Evolutionary conservation across 1,284 basidiomycete species (phyloP).

Genomic region (Fomitopsis pinicola): DNA sequence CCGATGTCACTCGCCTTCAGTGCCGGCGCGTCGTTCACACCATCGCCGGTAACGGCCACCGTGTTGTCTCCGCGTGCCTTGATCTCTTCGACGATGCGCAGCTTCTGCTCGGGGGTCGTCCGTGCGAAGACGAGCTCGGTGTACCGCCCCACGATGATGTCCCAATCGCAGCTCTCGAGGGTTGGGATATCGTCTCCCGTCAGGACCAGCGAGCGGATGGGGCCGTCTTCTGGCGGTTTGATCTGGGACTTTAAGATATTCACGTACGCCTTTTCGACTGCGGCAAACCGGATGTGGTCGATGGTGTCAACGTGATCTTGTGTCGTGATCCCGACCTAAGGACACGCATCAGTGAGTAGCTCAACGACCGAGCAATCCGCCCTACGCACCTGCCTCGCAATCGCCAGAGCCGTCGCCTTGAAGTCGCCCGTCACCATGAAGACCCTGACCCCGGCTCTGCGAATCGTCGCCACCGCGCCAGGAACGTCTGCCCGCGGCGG

Average conservation of each 20-base stretch:
- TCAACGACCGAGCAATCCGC: too few species aligned
- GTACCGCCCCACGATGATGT: conserved; percentile 41
- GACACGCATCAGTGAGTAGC: conserved; percentile 25
- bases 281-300: conserved; percentile 29
- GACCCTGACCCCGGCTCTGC: conserved; percentile 60
- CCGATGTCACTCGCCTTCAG: conserved; percentile 55
- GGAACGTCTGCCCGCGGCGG: conserved; percentile 58
- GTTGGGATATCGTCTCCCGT: conserved; percentile 49
- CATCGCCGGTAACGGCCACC: conserved; percentile 60
- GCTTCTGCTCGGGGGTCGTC: conserved; percentile 71
- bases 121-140: conserved; percentile 72
- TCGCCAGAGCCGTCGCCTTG: conserved; percentile 50
- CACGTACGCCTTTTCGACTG: conserved; percentile 8
- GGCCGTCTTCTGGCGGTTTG: conserved; percentile 22
- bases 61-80: conserved; percentile 44
- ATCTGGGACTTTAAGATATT: conserved; percentile 21
- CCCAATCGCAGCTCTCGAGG: conserved; percentile 44
- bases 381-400: conserved; percentile 44
- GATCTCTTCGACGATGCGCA: conserved; percentile 62
- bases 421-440: conserved; percentile 72
- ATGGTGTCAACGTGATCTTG: conserved; percentile 38
- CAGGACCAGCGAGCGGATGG: conserved; percentile 39
- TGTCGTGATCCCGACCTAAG: conserved; percentile 58
- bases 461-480: conserved; percentile 44
- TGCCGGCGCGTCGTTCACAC: conserved; percentile 68